A percentile compares a stretch with the other conserved stretches of the same genome.
phyloP scores from a whole-genome alignment of 495 filamentous ascomycete species.

The Penicillium flavigenum region DNA sequence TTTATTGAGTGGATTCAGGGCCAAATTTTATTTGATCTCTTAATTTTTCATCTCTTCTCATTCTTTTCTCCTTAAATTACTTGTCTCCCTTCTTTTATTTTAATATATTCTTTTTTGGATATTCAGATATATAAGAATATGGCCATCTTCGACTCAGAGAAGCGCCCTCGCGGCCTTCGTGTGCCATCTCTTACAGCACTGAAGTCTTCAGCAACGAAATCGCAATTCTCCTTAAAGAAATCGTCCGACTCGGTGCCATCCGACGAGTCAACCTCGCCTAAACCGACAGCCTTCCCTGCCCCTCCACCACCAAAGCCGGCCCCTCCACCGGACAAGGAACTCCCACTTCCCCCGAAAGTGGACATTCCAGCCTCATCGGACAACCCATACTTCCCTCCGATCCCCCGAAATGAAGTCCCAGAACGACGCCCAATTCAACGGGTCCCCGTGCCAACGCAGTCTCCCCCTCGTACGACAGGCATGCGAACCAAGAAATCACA shows the following conservation, averaged over 20 bases:
- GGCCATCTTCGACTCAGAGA: constrained; percentile 44
- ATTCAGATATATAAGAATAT: constrained; percentile 19
- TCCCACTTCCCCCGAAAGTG: constrained; percentile 32
- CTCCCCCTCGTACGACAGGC: constrained; percentile 8
- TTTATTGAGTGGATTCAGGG: too few species aligned
- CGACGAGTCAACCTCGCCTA: constrained; percentile 3
- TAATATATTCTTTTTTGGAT: background rate
- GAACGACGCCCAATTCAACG: constrained; percentile 12
- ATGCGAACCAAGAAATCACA: constrained; percentile 9
- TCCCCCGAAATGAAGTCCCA: constrained; percentile 1
- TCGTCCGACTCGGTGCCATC: constrained; percentile 17
- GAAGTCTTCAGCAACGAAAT: constrained; percentile 27
- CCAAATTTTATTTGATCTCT: too few species aligned
- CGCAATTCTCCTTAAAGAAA: constrained; percentile 28
- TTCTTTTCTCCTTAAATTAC: too few species aligned
- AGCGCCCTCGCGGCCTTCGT: constrained; percentile 41
- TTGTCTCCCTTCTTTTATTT: background rate
- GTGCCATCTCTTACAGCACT: constrained; percentile 40
- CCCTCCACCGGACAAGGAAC: constrained; percentile 34
- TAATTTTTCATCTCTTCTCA: too few species aligned
- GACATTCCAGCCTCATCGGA: constrained; percentile 14
- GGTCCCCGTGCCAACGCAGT: constrained; percentile 7
- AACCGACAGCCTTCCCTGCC: constrained; percentile 9
- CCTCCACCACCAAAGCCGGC: constrained; percentile 19
- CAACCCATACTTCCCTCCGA: constrained; percentile 12